Base-by-base conservation (phyloP, 495 filamentous ascomycete genomes). In the Penicillium alfredii region DNA sequence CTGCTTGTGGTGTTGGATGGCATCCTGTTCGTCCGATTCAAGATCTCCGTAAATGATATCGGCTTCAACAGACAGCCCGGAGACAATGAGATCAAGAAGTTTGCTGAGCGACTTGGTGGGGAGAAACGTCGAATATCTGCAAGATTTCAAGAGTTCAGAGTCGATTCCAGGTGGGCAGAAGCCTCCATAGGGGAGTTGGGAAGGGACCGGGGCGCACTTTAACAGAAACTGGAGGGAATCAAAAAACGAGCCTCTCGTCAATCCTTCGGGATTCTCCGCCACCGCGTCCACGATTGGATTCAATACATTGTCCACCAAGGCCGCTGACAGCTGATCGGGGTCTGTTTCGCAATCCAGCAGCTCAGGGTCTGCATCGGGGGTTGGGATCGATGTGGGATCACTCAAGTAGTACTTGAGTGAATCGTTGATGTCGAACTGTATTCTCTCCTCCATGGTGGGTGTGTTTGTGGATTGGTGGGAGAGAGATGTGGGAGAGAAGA, bases 281-380 rank as follows among this genome's bases (percentile, higher is more conserved):
- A 99, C 78, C 1, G 85, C 82, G 64, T 99, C 93, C 33, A 95
- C 81, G 37, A 99, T 94, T 8, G 86, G 82, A 51, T 99, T 94
- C 43, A 96, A 66, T 5, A 88, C 78, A 48, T 71, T 75, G 61
- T 94, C 95, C 51, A 97, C 76, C 35, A 94, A 56, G 28, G 77
- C 74, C 10, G 69, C 68, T 16, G 82, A 81, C 38, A 96, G 73
- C 22, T 84, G 78, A 50, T 96, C 88, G 9, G 87, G 86, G 45
- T 95, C 90, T 40, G 78, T 78, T 62, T 97, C 92, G 72, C 88
- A 92, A 43, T 97, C 92, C 37, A 88, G 65, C 25, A 99, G 76
- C 32, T 81, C 81, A 19, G 80, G 58, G 47, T 94, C 84, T 16
- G 90, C 92, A 56, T 95, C 88, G 19, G 83, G 77, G n/a, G 87